Percentiles rank a stretch among this genome's conserved stretches.
Conservation (phyloP, 1,139 yeast genomes). For the Geotrichum candidum region DNA sequence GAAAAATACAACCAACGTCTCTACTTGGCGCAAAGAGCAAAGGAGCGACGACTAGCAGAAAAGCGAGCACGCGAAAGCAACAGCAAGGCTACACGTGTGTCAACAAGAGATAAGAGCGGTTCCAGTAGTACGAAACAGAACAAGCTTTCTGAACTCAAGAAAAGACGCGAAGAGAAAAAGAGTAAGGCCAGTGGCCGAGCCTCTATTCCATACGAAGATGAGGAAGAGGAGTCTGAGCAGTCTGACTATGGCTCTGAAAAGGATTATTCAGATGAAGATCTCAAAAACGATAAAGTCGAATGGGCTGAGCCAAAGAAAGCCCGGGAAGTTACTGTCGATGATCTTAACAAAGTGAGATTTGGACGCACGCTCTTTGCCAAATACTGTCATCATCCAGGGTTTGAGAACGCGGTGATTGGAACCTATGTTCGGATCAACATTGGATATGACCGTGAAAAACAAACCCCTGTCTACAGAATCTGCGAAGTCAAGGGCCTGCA, state of each 20-base stretch:
- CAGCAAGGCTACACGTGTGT: slow-evolving; percentile 26
- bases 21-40: slow-evolving; percentile 75
- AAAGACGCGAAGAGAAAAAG: slow-evolving; percentile 65
- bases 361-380: slow-evolving; percentile 73
- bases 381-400: slow-evolving; percentile 76
- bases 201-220: slow-evolving; percentile 19
- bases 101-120: slow-evolving; percentile 29
- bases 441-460: slow-evolving; percentile 59
- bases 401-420: slow-evolving; percentile 61
- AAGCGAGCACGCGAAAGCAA: slow-evolving; percentile 29
- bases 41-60: slow-evolving; percentile 47
- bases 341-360: slow-evolving; percentile 63
- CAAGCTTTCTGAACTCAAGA: slow-evolving; percentile 75
- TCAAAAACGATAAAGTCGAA: slow-evolving; percentile 42
- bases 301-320: slow-evolving; percentile 45
- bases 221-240: slow-evolving; percentile 24
- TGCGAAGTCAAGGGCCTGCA: slow-evolving; percentile 67
- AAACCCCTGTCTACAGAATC: slow-evolving; percentile 70
- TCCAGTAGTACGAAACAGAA: slow-evolving; percentile 43
- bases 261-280: slow-evolving; percentile 25
- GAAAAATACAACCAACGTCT: slow-evolving; percentile 78
- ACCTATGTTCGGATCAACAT: slow-evolving; percentile 79
- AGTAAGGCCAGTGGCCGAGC: slow-evolving; percentile 28
- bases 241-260: slow-evolving; percentile 27
- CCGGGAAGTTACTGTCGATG: slow-evolving; percentile 44